A percentile compares a stretch with the other conserved stretches of the same genome.
Evolutionary conservation across 2,329 filamentous ascomycete species (phyloP).

Genomic region (Diaporthe sp.): DNA sequence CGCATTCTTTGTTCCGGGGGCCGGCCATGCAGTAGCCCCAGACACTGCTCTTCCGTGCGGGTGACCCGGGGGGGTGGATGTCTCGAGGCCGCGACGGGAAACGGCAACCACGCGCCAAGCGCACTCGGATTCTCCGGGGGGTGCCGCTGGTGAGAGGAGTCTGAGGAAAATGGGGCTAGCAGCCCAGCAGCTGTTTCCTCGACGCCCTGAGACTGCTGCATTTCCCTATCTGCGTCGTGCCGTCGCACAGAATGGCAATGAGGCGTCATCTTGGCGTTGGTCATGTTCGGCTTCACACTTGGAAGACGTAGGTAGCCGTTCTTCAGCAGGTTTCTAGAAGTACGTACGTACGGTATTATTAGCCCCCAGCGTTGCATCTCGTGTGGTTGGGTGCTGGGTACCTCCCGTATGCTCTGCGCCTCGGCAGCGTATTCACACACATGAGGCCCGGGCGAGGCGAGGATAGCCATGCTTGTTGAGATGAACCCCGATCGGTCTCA

Average conservation of each 20-base stretch:
- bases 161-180: not conserved
- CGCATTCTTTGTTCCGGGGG: not conserved
- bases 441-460: not conserved
- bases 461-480: conserved; percentile 22
- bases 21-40: not conserved
- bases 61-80: not conserved
- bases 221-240: not conserved
- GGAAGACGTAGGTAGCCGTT: not conserved
- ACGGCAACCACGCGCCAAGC: not conserved
- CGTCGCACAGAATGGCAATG: not conserved
- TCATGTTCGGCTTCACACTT: not conserved
- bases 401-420: not conserved
- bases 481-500: conserved; percentile 19
- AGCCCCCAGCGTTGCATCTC: conserved; percentile 10
- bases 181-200: not conserved
- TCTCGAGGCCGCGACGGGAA: not conserved
- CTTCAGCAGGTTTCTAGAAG: conserved; percentile 7
- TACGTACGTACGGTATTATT: not conserved
- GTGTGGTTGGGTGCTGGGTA: not conserved
- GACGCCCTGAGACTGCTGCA: not conserved
- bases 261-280: not conserved
- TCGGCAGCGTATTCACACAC: not conserved
- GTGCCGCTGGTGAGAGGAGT: not conserved
- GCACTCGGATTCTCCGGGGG: not conserved
- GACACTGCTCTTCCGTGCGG: not conserved